Evolutionary conservation across 2,329 filamentous ascomycete species (phyloP).

Genomic region (Fusarium tupiense): DNA sequence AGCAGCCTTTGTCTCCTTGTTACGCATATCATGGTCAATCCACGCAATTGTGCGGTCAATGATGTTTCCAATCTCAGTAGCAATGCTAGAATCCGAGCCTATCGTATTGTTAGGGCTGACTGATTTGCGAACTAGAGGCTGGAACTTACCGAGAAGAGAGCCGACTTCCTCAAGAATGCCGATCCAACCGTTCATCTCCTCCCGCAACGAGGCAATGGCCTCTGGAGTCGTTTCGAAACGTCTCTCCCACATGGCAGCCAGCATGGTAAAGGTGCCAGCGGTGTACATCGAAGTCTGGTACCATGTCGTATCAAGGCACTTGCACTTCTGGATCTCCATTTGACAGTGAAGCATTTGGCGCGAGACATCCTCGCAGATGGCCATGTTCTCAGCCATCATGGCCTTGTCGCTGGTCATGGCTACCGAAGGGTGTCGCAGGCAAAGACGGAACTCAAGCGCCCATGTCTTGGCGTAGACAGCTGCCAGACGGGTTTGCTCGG

Average conservation of each 20-base stretch:
- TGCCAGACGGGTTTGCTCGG: constrained; percentile 58
- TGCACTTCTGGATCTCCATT: constrained; percentile 67
- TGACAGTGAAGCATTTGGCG: constrained; percentile 71
- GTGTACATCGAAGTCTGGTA: constrained; percentile 78
- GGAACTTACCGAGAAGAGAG: constrained; percentile 69
- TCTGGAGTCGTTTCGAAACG: constrained; percentile 66
- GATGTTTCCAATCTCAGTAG: constrained; percentile 57
- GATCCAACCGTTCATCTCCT: constrained; percentile 77
- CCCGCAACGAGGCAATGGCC: constrained; percentile 68
- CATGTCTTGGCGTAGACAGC: constrained; percentile 65
- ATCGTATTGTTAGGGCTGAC: constrained; percentile 26
- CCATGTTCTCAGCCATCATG: constrained; percentile 69
- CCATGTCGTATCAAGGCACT: constrained; percentile 81
- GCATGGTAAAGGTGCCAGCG: constrained; percentile 76
- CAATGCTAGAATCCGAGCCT: constrained; percentile 58
- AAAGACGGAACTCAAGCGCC: constrained; percentile 66
- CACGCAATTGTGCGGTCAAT: constrained; percentile 62
- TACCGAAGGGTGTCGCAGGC: constrained; percentile 69
- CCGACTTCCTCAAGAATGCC: constrained; percentile 74
- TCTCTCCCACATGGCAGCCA: constrained; percentile 76
- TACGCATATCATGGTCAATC: constrained; percentile 62
- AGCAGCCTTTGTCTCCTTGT: constrained; percentile 41
- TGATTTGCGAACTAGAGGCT: background rate
- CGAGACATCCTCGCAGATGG: constrained; percentile 73
- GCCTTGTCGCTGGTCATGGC: constrained; percentile 63